Evolutionary conservation across 371 early-diverging fungal species (phyloP), one percentile per base, ranked within the genome.

Genomic region (Mortierella sp.): DNA sequence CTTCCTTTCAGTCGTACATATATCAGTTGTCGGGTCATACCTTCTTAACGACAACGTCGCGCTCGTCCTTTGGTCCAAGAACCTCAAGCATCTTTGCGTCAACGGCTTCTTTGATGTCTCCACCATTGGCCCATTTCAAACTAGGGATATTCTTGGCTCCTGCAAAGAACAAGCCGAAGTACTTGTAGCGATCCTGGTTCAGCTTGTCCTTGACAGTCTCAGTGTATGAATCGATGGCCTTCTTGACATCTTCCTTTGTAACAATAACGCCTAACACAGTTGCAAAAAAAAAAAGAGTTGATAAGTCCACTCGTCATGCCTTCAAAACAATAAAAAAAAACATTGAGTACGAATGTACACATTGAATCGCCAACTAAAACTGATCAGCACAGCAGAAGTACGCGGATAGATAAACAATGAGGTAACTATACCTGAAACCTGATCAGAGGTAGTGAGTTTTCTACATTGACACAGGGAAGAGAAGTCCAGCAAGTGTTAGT

Each of bases 51-150:
- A 91, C 87, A 52, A 90, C 90, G 85, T 98, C 98, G 59, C 98
- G 92, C 84, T 97, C 98, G 83, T 98, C 98, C 85, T 96, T 97
- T 70, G 97, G 97, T 22, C 99, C 99, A 51, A 98, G 86, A 11
- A 93, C 72, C n/a, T 90, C 92, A 37, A 93, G 84, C 51, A 95
- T 88, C 87, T 95, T 93, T 24, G 89, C 90, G 62, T 98, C 99
- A 8, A 98, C 85, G 80, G 92, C 93, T 65, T 89, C 88, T 88
- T 98, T 98, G 49, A 98, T 91, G 39, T 87, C 86, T 68, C 89
- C 91, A 64, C 96, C 90, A 71, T 95, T 94, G 28, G 98, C 99
- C 99, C 99, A 98, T 70, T 90, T 90, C 63, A 98, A 87, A 51
- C 86, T 88, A 14, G 91, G 86, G 12, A 89, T 72, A 72, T 91